phyloP scores from a whole-genome alignment of 2,329 filamentous ascomycete species.

The Zopfia rhizophila region DNA sequence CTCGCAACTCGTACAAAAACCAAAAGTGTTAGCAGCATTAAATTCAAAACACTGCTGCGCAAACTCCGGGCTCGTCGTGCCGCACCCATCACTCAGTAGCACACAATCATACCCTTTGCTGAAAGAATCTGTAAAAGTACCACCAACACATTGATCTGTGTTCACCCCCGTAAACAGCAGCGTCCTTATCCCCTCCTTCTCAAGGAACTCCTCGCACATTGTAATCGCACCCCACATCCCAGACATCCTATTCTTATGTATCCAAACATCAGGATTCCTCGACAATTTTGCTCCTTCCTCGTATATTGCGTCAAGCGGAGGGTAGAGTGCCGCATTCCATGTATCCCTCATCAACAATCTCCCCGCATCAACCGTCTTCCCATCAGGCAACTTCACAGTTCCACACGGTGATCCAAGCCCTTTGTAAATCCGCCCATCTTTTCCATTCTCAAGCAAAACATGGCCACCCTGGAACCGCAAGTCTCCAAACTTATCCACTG shows the following conservation, averaged over 20 bases:
- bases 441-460: slow-evolving; percentile 21
- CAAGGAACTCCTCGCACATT: slow-evolving; percentile 49
- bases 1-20: slow-evolving; percentile 51
- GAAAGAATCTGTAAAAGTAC: slow-evolving; percentile 55
- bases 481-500: slow-evolving; percentile 46
- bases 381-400: slow-evolving; percentile 28
- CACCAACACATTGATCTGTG: slow-evolving; percentile 57
- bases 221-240: slow-evolving; percentile 52
- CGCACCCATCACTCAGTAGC: slow-evolving; percentile 53
- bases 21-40: slow-evolving; percentile 53
- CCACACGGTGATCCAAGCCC: slow-evolving; percentile 49
- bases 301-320: slow-evolving; percentile 49
- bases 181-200: slow-evolving; percentile 52
- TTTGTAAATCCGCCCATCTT: slow-evolving; percentile 30
- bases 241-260: slow-evolving; percentile 56
- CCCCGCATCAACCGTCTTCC: slow-evolving; percentile 43
- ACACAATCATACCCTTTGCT: slow-evolving; percentile 57
- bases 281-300: slow-evolving; percentile 25
- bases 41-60: slow-evolving; percentile 54
- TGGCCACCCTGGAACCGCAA: slow-evolving; percentile 21
- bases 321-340: slow-evolving; percentile 55
- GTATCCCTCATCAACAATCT: slow-evolving; percentile 50
- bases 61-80: slow-evolving; percentile 51
- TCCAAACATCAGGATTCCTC: slow-evolving; percentile 35
- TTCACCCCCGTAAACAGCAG: slow-evolving; percentile 55